phyloP scores from a whole-genome alignment of 495 filamentous ascomycete species.

The Saxophila tyrrhenica region DNA sequence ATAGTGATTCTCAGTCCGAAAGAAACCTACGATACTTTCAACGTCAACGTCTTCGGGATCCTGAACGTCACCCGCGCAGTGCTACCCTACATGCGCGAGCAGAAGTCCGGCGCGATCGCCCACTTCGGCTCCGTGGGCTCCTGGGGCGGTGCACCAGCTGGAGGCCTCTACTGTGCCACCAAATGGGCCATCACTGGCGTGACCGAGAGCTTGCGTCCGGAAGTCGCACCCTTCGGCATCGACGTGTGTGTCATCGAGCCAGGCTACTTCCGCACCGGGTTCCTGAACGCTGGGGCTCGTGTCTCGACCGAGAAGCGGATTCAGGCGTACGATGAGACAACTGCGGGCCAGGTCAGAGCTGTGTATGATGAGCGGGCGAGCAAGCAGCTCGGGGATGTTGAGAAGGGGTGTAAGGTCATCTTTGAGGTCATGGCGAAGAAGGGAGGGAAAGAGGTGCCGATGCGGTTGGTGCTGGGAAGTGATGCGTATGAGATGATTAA shows the following conservation, averaged over 20 bases:
- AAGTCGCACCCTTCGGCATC: slow-evolving; percentile 5
- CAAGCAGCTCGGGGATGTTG: not conserved
- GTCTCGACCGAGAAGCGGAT: not conserved
- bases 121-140: slow-evolving; percentile 11
- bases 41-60: slow-evolving; percentile 19
- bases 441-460: not conserved
- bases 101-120: slow-evolving; percentile 16
- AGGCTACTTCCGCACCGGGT: slow-evolving; percentile 4
- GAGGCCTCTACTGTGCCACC: slow-evolving; percentile 5
- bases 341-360: not conserved
- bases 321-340: not conserved
- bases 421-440: not conserved
- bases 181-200: slow-evolving; percentile 21
- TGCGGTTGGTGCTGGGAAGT: slow-evolving; percentile 1
- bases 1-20: slow-evolving; percentile 6
- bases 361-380: not conserved
- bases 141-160: slow-evolving; percentile 1
- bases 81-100: slow-evolving; percentile 15
- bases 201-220: not conserved
- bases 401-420: slow-evolving; percentile 1
- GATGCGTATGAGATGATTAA: not conserved
- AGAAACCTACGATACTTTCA: slow-evolving; percentile 12
- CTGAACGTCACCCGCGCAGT: slow-evolving; percentile 15
- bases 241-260: slow-evolving; percentile 4
- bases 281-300: not conserved